Conservation (phyloP, 2,329 filamentous ascomycete species). For the Mycogone perniciosa region DNA sequence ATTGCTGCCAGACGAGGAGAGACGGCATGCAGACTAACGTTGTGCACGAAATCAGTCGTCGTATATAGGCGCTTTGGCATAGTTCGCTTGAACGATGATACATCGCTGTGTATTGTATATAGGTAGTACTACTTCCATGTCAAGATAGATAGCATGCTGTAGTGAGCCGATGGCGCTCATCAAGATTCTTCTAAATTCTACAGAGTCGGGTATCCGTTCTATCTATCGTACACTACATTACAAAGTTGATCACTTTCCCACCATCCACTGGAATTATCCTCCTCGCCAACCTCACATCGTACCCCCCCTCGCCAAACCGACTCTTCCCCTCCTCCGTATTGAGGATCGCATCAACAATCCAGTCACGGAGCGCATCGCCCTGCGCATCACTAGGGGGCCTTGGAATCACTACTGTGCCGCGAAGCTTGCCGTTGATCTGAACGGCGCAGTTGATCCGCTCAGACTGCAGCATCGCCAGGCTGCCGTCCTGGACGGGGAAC, state of each 20-base stretch:
- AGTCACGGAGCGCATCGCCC: slow-evolving; percentile 45
- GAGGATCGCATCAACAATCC: slow-evolving; percentile 56
- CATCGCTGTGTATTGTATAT: not conserved
- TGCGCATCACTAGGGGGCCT: slow-evolving; percentile 37
- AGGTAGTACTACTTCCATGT: not conserved
- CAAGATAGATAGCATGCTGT: not conserved
- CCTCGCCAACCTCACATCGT: slow-evolving; percentile 47
- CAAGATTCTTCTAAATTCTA: slow-evolving; percentile 1
- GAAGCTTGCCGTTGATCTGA: slow-evolving; percentile 74
- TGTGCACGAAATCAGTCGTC: not conserved
- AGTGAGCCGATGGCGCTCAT: too few species aligned
- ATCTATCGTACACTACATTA: slow-evolving; percentile 36
- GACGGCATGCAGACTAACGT: slow-evolving; percentile 5
- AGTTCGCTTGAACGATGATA: too few species aligned
- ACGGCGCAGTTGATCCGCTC: slow-evolving; percentile 56
- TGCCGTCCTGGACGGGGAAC: slow-evolving; percentile 55
- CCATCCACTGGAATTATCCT: slow-evolving; percentile 60
- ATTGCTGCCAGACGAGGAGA: slow-evolving; percentile 23
- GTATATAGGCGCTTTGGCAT: too few species aligned
- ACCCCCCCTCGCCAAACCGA: slow-evolving; percentile 44
- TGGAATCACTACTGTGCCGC: slow-evolving; percentile 60
- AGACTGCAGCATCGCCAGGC: slow-evolving; percentile 43
- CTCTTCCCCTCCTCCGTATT: slow-evolving; percentile 53
- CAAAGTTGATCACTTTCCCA: slow-evolving; percentile 70
- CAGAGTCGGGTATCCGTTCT: slow-evolving; percentile 9